Evolutionary conservation across 176 grass and related monocot species (phyloP).

Genomic region (Melocanna baccifera): DNA sequence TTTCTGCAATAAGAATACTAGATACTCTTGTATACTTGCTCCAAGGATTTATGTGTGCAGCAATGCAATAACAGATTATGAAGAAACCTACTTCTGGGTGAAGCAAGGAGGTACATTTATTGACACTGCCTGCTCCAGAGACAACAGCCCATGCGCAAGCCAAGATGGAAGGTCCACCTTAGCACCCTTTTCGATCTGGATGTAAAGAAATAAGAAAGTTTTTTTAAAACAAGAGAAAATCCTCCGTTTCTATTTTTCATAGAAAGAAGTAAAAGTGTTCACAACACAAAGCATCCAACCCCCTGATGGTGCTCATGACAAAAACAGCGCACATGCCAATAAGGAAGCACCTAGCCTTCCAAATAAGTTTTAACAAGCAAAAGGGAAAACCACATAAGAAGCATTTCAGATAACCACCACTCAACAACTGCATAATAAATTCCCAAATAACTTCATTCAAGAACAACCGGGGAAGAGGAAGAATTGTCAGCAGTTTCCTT

Average conservation of each 20-base stretch:
- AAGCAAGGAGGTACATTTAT: constrained; percentile 70
- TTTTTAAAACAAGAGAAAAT: background rate
- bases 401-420: background rate
- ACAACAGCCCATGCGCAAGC: constrained; percentile 73
- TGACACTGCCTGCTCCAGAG: constrained; percentile 61
- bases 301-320: background rate
- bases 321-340: background rate
- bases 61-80: background rate
- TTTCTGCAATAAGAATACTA: background rate
- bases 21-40: background rate
- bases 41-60: background rate
- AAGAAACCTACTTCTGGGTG: constrained; percentile 65
- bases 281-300: background rate
- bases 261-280: background rate
- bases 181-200: constrained; percentile 80
- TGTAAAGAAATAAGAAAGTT: background rate
- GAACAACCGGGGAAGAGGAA: background rate
- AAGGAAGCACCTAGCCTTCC: background rate
- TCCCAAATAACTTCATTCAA: background rate
- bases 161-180: constrained; percentile 91
- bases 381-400: background rate
- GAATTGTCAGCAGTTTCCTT: background rate
- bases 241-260: background rate
- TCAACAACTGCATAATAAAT: background rate
- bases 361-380: background rate